Evolutionary conservation across 1,284 basidiomycete species (phyloP), one percentile per base, ranked within the genome.

Genomic region (Moniliophthora roreri): DNA sequence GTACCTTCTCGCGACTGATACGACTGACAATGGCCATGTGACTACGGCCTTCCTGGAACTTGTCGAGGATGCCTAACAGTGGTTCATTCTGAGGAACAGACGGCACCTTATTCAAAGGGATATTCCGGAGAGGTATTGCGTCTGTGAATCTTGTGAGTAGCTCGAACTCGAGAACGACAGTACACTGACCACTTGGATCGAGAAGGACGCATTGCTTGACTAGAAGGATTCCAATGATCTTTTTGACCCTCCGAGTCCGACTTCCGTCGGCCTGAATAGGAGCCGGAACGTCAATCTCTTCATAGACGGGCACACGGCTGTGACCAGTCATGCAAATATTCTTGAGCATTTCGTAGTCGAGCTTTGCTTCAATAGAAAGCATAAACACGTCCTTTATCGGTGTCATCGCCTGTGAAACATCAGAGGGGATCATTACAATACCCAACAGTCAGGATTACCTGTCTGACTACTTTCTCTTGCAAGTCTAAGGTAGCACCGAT

Each of bases 1-100:
- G 39, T 60, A 76, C 80, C 60, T 82, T 79, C 57, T 80, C 74
- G 28, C 76, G 72, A 46, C 81, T 83, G 62, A 79, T 76, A 44
- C 87, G 81, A 53, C 84, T 85, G 57, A 96, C 92, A 58, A 95
- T 89, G 26, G 94, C 94, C 80, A 96, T 93, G 66, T 96, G 93
- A 39, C 88, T 91, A 37, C 91, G 81, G 9, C 93, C 93, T 65
- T 95, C 92, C 67, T 95, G 93, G 69, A 96, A 96, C 56, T 81
- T 88, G 67, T 95, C 93, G 50, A 96, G 79, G 59, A 95, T 91
- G 37, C 91, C 87, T 18, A 95, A 81, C 4, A 96, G 76, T 18
- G 92, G 83, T 67, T 95, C 91, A 61, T 95, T 91, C 52, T 84
- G 86, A 1, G 93, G 89, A 1, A 95, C 90, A 41, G 89, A 88